Evolutionary conservation across 768 basidiomycete genomes (phyloP).

Genomic region (Trametes sanguinea): DNA sequence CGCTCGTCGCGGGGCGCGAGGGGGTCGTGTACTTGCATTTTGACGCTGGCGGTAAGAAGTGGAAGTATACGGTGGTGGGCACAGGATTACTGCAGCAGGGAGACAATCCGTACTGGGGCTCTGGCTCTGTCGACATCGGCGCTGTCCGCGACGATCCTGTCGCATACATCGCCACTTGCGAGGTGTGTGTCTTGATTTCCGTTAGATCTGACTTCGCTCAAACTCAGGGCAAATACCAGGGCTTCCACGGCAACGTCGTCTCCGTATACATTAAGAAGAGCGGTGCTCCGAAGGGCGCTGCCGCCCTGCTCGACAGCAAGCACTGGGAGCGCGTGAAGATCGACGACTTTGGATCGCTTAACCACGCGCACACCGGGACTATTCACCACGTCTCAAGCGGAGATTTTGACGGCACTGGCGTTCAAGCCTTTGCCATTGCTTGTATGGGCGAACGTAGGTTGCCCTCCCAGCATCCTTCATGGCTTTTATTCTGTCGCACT

Average conservation of each 20-base stretch:
- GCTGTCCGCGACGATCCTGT: conserved; percentile 22
- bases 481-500: neutral
- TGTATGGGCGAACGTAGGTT: conserved; percentile 24
- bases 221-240: neutral
- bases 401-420: conserved; percentile 14
- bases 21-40: conserved; percentile 22
- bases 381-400: conserved; percentile 29
- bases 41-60: neutral
- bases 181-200: conserved; percentile 11
- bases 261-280: conserved; percentile 26
- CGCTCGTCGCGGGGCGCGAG: conserved; percentile 25
- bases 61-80: conserved; percentile 21
- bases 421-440: conserved; percentile 29
- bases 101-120: conserved; percentile 17
- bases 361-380: conserved; percentile 26
- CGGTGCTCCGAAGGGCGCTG: conserved; percentile 9
- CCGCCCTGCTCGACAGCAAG: neutral
- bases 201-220: neutral
- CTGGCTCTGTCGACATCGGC: conserved; percentile 21
- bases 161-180: conserved; percentile 27
- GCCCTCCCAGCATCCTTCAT: neutral
- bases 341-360: conserved; percentile 29
- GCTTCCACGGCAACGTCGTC: conserved; percentile 28
- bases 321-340: conserved; percentile 28
- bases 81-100: conserved; percentile 1